Conservation (phyloP, 495 filamentous ascomycete genomes). For the Aspergillus sclerotioniger region DNA sequence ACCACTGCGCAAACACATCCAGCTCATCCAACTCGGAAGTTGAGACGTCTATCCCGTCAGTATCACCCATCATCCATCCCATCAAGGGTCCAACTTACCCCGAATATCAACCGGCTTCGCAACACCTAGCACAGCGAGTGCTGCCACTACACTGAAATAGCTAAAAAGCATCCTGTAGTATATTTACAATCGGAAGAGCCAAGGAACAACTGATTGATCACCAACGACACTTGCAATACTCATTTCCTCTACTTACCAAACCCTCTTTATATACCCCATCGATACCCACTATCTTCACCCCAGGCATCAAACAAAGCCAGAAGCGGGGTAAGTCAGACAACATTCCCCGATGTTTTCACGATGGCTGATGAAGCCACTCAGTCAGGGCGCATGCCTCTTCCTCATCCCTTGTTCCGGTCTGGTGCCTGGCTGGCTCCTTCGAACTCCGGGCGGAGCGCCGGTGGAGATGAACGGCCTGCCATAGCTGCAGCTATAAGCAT, state of each 20-base stretch:
- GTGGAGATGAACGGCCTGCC: background rate
- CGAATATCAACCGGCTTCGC: constrained; percentile 30
- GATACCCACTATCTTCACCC: background rate
- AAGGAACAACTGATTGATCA: too few relatives aligned
- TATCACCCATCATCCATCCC: background rate
- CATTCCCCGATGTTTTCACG: background rate
- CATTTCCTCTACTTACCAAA: background rate
- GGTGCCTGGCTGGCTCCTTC: background rate
- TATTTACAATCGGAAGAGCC: background rate
- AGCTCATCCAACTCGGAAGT: constrained; percentile 39
- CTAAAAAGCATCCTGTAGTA: background rate
- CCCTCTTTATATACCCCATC: background rate
- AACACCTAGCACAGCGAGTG: constrained; percentile 20
- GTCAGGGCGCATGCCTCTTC: background rate
- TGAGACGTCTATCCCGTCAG: constrained; percentile 30
- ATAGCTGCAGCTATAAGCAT: background rate
- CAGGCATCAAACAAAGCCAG: background rate
- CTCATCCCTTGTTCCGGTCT: background rate
- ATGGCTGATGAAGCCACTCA: background rate
- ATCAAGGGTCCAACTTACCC: constrained; percentile 20
- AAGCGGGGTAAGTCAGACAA: background rate
- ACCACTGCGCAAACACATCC: constrained; percentile 65
- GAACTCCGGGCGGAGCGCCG: background rate
- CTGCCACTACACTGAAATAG: constrained; percentile 15
- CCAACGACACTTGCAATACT: background rate